A percentile compares a stretch with the other conserved stretches of the same genome.
These are phyloP conservation scores for Pestalotiopsis sp. DNA, from an alignment of 2,329 filamentous ascomycete species.

Conservation along the genomic window DNA sequence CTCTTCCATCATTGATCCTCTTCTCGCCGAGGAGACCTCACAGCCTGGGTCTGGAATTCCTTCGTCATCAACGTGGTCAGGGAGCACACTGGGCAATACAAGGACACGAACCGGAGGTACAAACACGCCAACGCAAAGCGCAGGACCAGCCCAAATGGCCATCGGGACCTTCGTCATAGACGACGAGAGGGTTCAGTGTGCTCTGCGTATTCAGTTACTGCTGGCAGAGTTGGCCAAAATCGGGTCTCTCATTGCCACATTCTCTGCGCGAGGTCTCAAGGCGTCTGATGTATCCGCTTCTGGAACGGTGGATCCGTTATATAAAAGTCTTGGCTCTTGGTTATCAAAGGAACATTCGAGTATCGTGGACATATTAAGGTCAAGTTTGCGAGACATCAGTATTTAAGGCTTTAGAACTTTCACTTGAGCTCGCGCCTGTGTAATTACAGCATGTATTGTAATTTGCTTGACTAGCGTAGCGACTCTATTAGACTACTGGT, in stretches of 20 bases:
- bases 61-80: neutral
- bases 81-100: conserved; percentile 7
- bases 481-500: neutral
- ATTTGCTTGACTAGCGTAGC: neutral
- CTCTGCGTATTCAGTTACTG: conserved; percentile 24
- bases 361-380: conserved; percentile 19
- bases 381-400: conserved; percentile 17
- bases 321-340: conserved; percentile 22
- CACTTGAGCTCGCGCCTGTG: neutral
- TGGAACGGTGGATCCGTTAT: conserved; percentile 16
- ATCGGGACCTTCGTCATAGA: conserved; percentile 26
- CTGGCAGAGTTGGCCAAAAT: conserved; percentile 22
- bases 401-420: neutral
- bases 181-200: conserved; percentile 22
- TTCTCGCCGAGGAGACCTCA: neutral
- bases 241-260: conserved; percentile 21
- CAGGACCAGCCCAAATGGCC: conserved; percentile 18
- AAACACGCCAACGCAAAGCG: neutral
- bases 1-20: neutral
- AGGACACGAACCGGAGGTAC: conserved; percentile 12
- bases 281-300: neutral
- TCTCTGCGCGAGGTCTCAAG: conserved; percentile 15
- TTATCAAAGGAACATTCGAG: conserved; percentile 21
- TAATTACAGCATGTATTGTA: neutral
- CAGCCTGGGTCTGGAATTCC: neutral